Evolutionary conservation across 495 filamentous ascomycete genomes (phyloP), one percentile per base, ranked within the genome.

Genomic region (Aspergillus egyptiacus): DNA sequence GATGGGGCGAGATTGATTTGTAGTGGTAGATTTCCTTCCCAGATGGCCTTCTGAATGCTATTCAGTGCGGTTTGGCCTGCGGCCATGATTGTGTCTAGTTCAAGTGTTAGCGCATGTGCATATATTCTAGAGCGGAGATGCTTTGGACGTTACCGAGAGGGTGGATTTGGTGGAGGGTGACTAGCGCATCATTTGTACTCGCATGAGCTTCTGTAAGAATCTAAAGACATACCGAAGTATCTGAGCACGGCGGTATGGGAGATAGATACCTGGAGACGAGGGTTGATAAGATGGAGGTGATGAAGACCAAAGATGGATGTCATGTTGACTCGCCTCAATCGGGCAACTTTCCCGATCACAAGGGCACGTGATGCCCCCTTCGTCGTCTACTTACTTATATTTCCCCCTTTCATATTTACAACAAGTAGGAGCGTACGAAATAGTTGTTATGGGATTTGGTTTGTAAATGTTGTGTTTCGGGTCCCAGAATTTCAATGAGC

Each of bases 1-100:
- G 70, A 72, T 33, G 77, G 68, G 22, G 72, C 71, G 3, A 81
- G 62, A 5, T 57, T 63, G 48, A 81, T 77, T 43, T 77, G 67
- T 34, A 81, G 54, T 1, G 77, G 75, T 22, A 81, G 62, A 6
- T 61, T 65, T 14, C 77, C 77, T 8, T 71, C 59, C 77, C 77
- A 80, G 44, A 79, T 57, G 8, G 50, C 61, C 46, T 64, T 66
- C 42, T 78, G 77, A 32, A 80, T 69, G 20, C 56, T 57, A 45
- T 41, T 57, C 2, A 66, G 54, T 15, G 66, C 40, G 27, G 51
- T 45, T 34, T 56, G 32, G 13, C 52, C 53, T 47, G 60, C 50
- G 47, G 33, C 22, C 27, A 23, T 32, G 17, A 22, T 33, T 18
- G 18, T 32, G 20, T 19, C 28, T 33, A 14, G 41, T 40, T n/a